Conservation (phyloP, 805 yeast species). For the Danielia reshetovae region DNA sequence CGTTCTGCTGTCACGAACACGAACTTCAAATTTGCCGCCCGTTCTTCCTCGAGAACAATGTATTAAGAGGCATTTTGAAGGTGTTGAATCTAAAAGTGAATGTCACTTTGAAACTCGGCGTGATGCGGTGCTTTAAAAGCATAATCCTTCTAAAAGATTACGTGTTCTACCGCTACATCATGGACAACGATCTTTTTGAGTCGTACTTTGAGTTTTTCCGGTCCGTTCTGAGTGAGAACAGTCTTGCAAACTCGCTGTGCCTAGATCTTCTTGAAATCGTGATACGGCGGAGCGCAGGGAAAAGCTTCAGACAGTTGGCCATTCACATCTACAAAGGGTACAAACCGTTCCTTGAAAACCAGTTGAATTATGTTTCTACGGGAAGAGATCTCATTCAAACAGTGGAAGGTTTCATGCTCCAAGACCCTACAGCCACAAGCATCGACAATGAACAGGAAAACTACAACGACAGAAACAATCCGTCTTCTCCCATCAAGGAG, state of each 20-base stretch:
- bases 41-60: slow-evolving; percentile 57
- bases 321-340: slow-evolving; percentile 29
- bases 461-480: slow-evolving; percentile 10
- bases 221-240: slow-evolving; percentile 48
- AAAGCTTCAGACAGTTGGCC: slow-evolving; percentile 28
- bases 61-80: slow-evolving; percentile 52
- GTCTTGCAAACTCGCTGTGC: slow-evolving; percentile 70
- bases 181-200: slow-evolving; percentile 49
- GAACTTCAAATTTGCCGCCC: slow-evolving; percentile 53
- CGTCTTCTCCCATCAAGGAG: slow-evolving; percentile 25
- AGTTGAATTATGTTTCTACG: slow-evolving; percentile 23
- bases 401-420: slow-evolving; percentile 7
- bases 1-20: slow-evolving; percentile 66
- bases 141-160: slow-evolving; percentile 62
- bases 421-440: slow-evolving; percentile 13
- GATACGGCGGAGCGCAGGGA: slow-evolving; percentile 20
- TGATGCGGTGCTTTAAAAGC: slow-evolving; percentile 63
- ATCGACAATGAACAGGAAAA: slow-evolving; percentile 15
- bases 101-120: slow-evolving; percentile 59
- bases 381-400: slow-evolving; percentile 21
- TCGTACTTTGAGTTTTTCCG: slow-evolving; percentile 48
- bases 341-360: slow-evolving; percentile 20
- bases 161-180: slow-evolving; percentile 51
- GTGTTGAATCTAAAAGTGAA: slow-evolving; percentile 42
- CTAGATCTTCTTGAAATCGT: slow-evolving; percentile 59